These are phyloP conservation scores for Metarhizium album DNA, from an alignment of 2,329 filamentous ascomycete genomes.

Conservation along the genomic window DNA sequence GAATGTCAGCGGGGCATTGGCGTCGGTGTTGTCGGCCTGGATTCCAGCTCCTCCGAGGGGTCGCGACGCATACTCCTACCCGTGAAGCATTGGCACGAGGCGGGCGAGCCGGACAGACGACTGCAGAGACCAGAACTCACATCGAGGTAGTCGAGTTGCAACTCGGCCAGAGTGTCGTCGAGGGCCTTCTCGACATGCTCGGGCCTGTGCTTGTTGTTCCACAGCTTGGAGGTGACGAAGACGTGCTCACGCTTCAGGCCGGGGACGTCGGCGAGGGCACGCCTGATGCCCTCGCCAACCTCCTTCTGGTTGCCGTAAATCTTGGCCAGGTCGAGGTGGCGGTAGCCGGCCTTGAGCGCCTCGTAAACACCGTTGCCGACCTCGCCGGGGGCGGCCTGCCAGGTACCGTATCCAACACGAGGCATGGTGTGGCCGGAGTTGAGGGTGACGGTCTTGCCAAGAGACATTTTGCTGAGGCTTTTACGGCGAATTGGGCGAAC, in stretches of 20 bases:
- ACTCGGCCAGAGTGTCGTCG: conserved; percentile 42
- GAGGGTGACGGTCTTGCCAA: conserved; percentile 44
- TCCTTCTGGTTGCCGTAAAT: conserved; percentile 55
- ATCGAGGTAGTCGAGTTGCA: conserved; percentile 48
- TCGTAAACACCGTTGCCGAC: conserved; percentile 53
- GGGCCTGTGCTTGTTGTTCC: conserved; percentile 50
- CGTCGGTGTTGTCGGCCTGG: neutral
- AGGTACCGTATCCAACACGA: conserved; percentile 49
- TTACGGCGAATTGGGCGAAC: neutral
- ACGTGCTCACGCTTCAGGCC: conserved; percentile 44
- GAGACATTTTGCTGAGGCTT: conserved; percentile 36
- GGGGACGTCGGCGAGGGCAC: conserved; percentile 32
- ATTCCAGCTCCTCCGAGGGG: neutral
- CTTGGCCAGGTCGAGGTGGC: conserved; percentile 45
- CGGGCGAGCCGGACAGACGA: neutral
- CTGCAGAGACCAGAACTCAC: conserved; percentile 15
- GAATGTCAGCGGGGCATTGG: conserved; percentile 2
- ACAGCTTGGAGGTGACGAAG: conserved; percentile 59
- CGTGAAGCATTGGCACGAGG: neutral
- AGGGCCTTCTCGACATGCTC: conserved; percentile 46
- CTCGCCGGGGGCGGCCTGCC: conserved; percentile 56
- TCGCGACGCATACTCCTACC: neutral
- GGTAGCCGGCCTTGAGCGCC: conserved; percentile 52
- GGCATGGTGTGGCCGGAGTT: conserved; percentile 57
- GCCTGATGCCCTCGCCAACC: conserved; percentile 44